Evolutionary conservation across 2,329 filamentous ascomycete genomes (phyloP).

Genomic region (Penicillium psychrosexuale): DNA sequence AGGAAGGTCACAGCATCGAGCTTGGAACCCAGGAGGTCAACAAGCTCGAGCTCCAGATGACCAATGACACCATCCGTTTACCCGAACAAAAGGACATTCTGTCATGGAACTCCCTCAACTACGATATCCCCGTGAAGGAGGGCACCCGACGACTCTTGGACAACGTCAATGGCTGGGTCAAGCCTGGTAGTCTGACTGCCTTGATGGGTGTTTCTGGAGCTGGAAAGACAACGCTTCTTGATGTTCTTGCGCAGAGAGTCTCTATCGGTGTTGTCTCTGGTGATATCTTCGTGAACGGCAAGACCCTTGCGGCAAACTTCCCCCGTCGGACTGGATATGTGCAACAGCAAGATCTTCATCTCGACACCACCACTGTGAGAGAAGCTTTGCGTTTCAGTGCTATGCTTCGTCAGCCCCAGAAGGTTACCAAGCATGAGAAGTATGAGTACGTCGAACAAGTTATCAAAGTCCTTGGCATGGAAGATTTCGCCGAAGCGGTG

Average conservation of each 20-base stretch:
- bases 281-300: conserved; percentile 63
- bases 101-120: conserved; percentile 56
- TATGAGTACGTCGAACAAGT: conserved; percentile 75
- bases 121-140: conserved; percentile 61
- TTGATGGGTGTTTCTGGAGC: conserved; percentile 62
- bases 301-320: conserved; percentile 54
- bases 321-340: conserved; percentile 65
- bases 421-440: conserved; percentile 68
- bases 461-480: conserved; percentile 83
- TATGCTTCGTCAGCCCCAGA: conserved; percentile 73
- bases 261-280: conserved; percentile 61
- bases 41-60: conserved; percentile 13
- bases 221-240: conserved; percentile 59
- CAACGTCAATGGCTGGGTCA: conserved; percentile 54
- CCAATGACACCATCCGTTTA: conserved; percentile 14
- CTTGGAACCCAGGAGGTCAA: conserved; percentile 1
- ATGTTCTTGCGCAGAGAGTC: conserved; percentile 56
- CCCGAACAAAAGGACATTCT: conserved; percentile 18
- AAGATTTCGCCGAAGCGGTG: conserved; percentile 81
- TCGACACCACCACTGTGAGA: conserved; percentile 76
- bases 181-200: conserved; percentile 52
- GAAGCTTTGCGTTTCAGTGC: conserved; percentile 83
- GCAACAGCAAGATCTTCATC: conserved; percentile 71
- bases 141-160: conserved; percentile 23
- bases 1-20: conserved; percentile 7